phyloP scores from a whole-genome alignment of 2,329 filamentous ascomycete genomes.

The Verticillium nubilum region DNA sequence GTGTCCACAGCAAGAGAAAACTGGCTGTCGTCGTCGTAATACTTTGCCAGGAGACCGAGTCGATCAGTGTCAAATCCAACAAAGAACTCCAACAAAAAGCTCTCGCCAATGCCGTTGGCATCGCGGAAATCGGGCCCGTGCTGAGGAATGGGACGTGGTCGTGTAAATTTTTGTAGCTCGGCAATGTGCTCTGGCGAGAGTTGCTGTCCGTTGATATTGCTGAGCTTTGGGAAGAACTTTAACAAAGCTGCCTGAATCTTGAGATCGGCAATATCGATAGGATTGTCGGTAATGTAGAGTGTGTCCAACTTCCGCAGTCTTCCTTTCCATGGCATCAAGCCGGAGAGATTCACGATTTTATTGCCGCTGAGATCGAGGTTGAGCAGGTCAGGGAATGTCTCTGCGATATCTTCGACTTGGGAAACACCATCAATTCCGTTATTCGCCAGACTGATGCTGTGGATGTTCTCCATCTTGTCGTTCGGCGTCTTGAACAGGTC shows the following conservation, averaged over 20 bases:
- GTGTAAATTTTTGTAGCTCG: constrained; percentile 41
- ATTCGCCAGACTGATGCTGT: constrained; percentile 74
- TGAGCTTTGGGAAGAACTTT: constrained; percentile 78
- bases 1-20: constrained; percentile 75
- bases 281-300: constrained; percentile 72
- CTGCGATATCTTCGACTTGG: constrained; percentile 68
- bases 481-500: constrained; percentile 65
- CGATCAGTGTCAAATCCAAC: constrained; percentile 68
- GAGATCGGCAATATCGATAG: constrained; percentile 56
- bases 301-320: constrained; percentile 77
- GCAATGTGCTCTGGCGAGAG: constrained; percentile 68
- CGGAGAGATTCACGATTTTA: constrained; percentile 61
- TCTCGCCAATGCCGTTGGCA: constrained; percentile 66
- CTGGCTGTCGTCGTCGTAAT: constrained; percentile 70
- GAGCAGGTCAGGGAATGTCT: constrained; percentile 77
- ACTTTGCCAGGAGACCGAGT: constrained; percentile 52
- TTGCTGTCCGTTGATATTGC: constrained; percentile 67
- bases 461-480: constrained; percentile 71
- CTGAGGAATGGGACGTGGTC: constrained; percentile 56
- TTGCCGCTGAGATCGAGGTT: constrained; percentile 89
- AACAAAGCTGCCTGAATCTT: constrained; percentile 64
- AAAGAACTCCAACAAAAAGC: constrained; percentile 72
- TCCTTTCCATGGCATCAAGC: constrained; percentile 69
- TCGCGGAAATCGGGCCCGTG: constrained; percentile 67
- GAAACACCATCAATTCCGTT: constrained; percentile 72